Conservation (phyloP, 164 flowering plant species). For the Sedum album region DNA sequence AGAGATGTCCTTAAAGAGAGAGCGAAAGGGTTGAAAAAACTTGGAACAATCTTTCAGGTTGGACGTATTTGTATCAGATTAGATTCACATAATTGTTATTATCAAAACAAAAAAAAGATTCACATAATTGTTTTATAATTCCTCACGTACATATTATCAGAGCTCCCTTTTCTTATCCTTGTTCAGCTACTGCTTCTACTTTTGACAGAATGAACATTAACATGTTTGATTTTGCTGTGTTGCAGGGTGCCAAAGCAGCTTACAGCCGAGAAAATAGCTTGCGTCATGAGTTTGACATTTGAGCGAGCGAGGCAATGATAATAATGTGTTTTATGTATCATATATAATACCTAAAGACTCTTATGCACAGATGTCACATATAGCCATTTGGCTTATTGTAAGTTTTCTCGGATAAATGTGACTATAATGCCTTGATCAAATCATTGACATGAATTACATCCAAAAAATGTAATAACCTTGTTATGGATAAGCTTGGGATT, state of each 20-base stretch:
- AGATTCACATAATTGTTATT: no score
- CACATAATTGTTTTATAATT: not conserved
- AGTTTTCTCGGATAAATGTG: not conserved
- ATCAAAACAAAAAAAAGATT: not conserved
- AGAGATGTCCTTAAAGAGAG: constrained; percentile 56
- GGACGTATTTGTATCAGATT: constrained; percentile 1
- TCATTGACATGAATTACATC: no score
- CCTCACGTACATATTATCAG: not conserved
- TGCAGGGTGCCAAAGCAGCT: constrained; percentile 68
- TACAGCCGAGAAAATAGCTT: constrained; percentile 69
- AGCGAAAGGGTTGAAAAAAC: constrained; percentile 66
- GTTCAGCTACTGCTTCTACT: not conserved
- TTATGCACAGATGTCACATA: no score
- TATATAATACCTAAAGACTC: not conserved
- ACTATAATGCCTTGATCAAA: not conserved
- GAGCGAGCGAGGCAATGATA: not conserved
- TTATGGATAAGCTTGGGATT: no score
- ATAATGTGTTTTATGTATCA: not conserved
- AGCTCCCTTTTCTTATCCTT: not conserved
- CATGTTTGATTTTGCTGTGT: not conserved
- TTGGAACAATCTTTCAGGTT: constrained; percentile 86
- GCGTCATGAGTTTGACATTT: constrained; percentile 29
- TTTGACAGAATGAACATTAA: not conserved
- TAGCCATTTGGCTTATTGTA: no score
- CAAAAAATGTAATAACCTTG: no score